Base-by-base conservation (phyloP, 164 flowering plant species). In the Euptelea pleiosperma region DNA sequence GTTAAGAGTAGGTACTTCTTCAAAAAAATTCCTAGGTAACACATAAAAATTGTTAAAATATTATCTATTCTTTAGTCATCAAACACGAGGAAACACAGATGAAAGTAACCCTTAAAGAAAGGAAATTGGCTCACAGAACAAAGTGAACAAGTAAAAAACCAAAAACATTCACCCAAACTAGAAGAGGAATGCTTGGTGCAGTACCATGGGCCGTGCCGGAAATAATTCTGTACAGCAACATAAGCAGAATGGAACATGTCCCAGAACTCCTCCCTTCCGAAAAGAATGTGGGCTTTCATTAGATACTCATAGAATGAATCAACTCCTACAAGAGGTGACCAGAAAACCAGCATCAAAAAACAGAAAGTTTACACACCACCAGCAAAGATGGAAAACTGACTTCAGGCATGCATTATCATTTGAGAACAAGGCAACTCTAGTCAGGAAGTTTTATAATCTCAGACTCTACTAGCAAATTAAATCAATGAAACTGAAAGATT, bases 251-350 rank as follows among this genome's bases (percentile, higher is more conserved):
- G 96, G 62, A 94, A 94, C 95, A 94, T 93, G 74, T 82, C 85
- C 99, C 99, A 93, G 25, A 75, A 74, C 64, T 93, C 99, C 35
- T 91, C 97, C 69, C 74, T 83, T 56, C 99, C 99, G 60, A 94
- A 94, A 55, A 94, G 85, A 76, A 94, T 79, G 70, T 91, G 67
- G 31, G 97, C 99, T 76, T 94, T 94, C 57, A 82, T 69, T 51
- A 94, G 79, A 68, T 94, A 94, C 68, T 94, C 99, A 65, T 94
- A 94, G 70, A 94, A 94, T 22, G 99, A 91, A 79, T 94, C 99
- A 74, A 91, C 96, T 52, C 99, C 99, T 94, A 55, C 59, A 77
- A 40, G 49, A 43, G 56, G 47, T 39, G 41, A 64, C 24, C 60
- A 35, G 41, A 1, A 62, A 69, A 57, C 19, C 24, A 58, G 25